Conservation (phyloP, 805 yeast genomes). For the Candida sphagnicola region DNA sequence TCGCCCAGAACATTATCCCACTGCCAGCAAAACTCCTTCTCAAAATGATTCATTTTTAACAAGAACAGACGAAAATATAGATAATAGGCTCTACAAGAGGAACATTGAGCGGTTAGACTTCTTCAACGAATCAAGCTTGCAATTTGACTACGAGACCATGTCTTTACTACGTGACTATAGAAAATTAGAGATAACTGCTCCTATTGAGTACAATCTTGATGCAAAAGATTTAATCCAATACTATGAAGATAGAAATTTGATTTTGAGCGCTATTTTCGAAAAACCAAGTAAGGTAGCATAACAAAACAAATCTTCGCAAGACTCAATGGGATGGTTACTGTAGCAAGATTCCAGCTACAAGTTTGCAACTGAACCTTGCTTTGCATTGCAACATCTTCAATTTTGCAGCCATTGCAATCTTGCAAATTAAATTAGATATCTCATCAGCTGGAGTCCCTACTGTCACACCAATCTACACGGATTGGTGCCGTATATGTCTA, state of each 20-base stretch:
- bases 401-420: too few species aligned
- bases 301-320: too few species aligned
- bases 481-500: too few species aligned
- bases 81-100: conserved; percentile 18
- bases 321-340: too few species aligned
- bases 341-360: too few species aligned
- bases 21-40: background rate
- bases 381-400: too few species aligned
- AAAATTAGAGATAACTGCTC: conserved; percentile 11
- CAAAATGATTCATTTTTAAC: conserved; percentile 10
- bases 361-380: too few species aligned
- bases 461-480: too few species aligned
- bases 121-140: conserved; percentile 17
- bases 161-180: conserved; percentile 23
- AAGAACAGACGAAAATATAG: conserved; percentile 19
- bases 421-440: too few species aligned
- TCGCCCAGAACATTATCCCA: conserved; percentile 22
- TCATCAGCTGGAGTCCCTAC: too few species aligned
- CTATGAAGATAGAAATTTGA: conserved; percentile 13
- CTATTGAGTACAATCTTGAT: conserved; percentile 6
- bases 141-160: conserved; percentile 20
- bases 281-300: background rate
- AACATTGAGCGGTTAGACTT: conserved; percentile 24
- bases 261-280: conserved; percentile 4
- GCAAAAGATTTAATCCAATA: conserved; percentile 13